Base-by-base conservation (phyloP, 306 rosid genomes). In the Quercus aquifolioides region DNA sequence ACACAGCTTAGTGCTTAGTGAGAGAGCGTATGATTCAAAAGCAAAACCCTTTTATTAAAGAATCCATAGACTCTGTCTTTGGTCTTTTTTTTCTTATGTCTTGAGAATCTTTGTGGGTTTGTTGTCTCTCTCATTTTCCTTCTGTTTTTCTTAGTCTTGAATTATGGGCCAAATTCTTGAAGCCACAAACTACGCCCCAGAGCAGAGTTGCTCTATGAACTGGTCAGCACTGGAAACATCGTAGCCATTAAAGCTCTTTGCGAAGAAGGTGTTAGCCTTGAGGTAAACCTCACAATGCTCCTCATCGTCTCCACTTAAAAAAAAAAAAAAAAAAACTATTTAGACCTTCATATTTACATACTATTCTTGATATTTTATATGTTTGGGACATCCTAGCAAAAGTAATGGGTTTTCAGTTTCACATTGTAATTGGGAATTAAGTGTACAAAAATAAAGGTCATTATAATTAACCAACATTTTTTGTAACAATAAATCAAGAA, bases 231-330 rank as follows among this genome's bases (percentile, higher is more conserved):
- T 15, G 62, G 85, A 55, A 74, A 85, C 57, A 57, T 56, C 28
- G 88, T 62, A 46, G 78, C 68, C 63, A 69, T 78, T 71, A 69
- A 55, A 63, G 78, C 62, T 78, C 85, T 74, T 13, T 64, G 73
- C 55, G 20, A 59, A 38, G 69, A 69, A 51, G 83, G 83, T 78
- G 80, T 74, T 58, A 60, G 77, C 69, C 83, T 69, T 58, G 79
- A 85, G 78, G 85, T 74, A 74, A 62, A 69, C 26, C 55, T 30
- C 46, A 10, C 38, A 23, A 17, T 49, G 33, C 46, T 31, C n/a
- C 11, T 2, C 28, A 3, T 33, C 7, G 38, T 26, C 2, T 51
- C n/a, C 26, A 67, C 9, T 35, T 6, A 5, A 33, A 33, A 33
- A 6, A 35, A 33, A 31, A 4, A 33, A 33, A 33, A 33, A 5